Evolutionary conservation across 257 asterid species (phyloP).

Genomic region (Vinca minor): DNA sequence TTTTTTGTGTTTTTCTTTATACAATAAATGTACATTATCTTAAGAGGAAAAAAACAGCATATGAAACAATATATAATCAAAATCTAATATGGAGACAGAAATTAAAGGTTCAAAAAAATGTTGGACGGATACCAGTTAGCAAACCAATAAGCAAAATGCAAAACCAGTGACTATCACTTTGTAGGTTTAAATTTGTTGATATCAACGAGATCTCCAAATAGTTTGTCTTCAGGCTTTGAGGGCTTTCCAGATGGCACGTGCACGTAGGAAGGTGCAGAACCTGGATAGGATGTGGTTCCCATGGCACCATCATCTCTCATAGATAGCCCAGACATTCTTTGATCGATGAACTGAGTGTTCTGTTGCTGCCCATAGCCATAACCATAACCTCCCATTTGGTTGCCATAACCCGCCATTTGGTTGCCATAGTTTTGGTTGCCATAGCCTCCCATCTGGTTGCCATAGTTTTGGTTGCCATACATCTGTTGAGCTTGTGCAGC

Average conservation of each 20-base stretch:
- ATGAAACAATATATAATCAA: constrained; percentile 17
- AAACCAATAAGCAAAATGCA: constrained; percentile 2
- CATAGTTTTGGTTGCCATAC: constrained; percentile 65
- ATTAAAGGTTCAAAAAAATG: constrained; percentile 4
- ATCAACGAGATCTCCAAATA: constrained; percentile 76
- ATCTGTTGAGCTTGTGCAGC: constrained; percentile 68
- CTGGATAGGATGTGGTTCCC: constrained; percentile 27
- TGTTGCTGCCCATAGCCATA: constrained; percentile 61
- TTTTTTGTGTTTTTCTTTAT: no score
- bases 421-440: no score
- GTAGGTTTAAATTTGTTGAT: constrained; percentile 47
- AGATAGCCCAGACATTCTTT: constrained; percentile 60
- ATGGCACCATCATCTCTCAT: constrained; percentile 54
- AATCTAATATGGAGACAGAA: constrained; percentile 13
- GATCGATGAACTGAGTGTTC: constrained; percentile 55
- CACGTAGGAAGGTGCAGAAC: constrained; percentile 38
- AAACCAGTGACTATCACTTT: constrained; percentile 29
- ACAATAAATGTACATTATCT: no score
- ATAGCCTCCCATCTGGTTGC: constrained; percentile 53
- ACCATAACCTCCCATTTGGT: no score
- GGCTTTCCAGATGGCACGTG: constrained; percentile 51
- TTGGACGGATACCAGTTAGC: constrained; percentile 6
- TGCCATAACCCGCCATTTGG: no score
- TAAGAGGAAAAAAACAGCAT: no score
- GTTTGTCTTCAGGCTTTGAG: constrained; percentile 68